These are phyloP conservation scores for Bocquillonia castaneifolia DNA, from an alignment of 441 rosid genomes.

Conservation along the genomic window DNA sequence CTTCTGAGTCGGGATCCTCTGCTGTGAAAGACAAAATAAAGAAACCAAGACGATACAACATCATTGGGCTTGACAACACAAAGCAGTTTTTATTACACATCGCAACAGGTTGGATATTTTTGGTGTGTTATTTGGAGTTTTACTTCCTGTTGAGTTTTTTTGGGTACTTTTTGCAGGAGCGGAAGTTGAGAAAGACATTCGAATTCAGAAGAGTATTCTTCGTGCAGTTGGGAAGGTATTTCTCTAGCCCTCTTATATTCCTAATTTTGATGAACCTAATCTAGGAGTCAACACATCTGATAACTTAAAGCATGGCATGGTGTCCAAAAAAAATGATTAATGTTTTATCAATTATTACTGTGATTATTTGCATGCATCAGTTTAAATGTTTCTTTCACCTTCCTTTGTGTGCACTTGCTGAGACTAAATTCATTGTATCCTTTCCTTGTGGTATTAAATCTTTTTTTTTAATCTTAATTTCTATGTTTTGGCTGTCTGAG, in stretches of 20 bases:
- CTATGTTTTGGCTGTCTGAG: background rate
- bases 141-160: conserved; percentile 17
- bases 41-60: conserved; percentile 66
- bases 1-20: conserved; percentile 64
- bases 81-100: conserved; percentile 70
- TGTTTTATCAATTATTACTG: background rate
- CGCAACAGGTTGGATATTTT: conserved; percentile 60
- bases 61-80: conserved; percentile 73
- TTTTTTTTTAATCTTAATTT: background rate
- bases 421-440: background rate
- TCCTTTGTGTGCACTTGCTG: background rate
- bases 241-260: conserved; percentile 10
- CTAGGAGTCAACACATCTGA: conserved; percentile 3
- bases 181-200: conserved; percentile 77
- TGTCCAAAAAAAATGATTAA: background rate
- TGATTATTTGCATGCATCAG: background rate
- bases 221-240: conserved; percentile 83
- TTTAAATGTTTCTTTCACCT: conserved; percentile 1
- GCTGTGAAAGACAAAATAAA: conserved; percentile 81
- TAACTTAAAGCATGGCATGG: conserved; percentile 1
- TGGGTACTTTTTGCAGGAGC: conserved; percentile 41
- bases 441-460: background rate
- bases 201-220: conserved; percentile 62
- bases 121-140: conserved; percentile 11
- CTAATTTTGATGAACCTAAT: background rate